These are phyloP conservation scores for Drechslerella dactyloides DNA, from an alignment of 2,329 filamentous ascomycete species.

Conservation along the genomic window DNA sequence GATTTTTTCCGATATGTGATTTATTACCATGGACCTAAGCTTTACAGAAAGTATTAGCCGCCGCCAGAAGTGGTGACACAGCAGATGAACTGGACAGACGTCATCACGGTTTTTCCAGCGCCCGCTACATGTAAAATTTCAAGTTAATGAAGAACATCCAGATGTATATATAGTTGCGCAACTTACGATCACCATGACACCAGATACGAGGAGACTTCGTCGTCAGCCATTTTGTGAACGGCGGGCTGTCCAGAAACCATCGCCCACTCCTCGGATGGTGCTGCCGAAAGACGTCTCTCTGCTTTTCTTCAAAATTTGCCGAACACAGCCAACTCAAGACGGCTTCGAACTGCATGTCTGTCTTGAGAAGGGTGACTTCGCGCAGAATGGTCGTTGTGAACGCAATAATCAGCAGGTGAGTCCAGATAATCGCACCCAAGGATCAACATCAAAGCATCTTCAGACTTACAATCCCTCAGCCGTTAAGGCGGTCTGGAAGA, in stretches of 20 bases:
- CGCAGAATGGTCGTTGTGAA: conserved; percentile 22
- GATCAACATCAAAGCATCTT: neutral
- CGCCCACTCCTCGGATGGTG: conserved; percentile 33
- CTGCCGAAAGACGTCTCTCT: conserved; percentile 30
- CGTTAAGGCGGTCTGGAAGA: conserved; percentile 27
- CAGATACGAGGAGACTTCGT: conserved; percentile 17
- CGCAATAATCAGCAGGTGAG: conserved; percentile 11
- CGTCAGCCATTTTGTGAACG: conserved; percentile 29
- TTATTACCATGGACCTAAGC: conserved; percentile 36
- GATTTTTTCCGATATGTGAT: conserved; percentile 23
- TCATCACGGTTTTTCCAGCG: conserved; percentile 39
- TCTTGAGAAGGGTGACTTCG: conserved; percentile 26
- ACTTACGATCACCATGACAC: conserved; percentile 37
- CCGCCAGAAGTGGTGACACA: neutral
- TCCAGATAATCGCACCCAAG: neutral
- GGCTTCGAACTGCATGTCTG: conserved; percentile 35
- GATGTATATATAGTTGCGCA: too few species aligned
- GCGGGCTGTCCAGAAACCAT: conserved; percentile 36
- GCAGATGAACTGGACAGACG: conserved; percentile 1
- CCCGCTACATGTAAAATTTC: conserved; percentile 10
- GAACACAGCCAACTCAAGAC: conserved; percentile 31
- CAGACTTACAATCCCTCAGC: conserved; percentile 34
- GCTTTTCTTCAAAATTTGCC: conserved; percentile 37
- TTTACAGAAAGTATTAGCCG: neutral
- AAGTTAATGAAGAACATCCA: neutral